phyloP scores from a whole-genome alignment of 192 early-diverging fungal genomes.

The Dissophora ornata region DNA sequence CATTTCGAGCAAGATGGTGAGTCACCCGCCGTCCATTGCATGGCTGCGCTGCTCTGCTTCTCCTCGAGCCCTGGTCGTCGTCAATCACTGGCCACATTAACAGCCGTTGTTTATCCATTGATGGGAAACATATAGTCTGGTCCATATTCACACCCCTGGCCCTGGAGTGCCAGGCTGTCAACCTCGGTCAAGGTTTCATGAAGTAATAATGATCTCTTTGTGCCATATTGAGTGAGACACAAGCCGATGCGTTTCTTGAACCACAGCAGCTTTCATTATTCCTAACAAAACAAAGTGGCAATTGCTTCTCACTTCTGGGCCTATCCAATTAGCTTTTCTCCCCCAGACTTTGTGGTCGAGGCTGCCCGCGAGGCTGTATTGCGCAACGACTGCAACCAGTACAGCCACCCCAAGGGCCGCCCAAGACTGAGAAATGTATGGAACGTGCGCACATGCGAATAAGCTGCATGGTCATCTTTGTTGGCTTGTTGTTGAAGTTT shows the following conservation, averaged over 20 bases:
- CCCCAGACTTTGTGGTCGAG: slow-evolving; percentile 85
- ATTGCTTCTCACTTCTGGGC: too few relatives aligned
- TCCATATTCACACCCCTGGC: slow-evolving; percentile 90
- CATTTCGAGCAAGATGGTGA: slow-evolving; percentile 69
- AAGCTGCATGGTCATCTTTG: too few relatives aligned
- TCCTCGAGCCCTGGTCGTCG: too few relatives aligned
- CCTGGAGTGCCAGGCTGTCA: slow-evolving; percentile 85
- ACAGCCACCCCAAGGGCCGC: slow-evolving; percentile 80
- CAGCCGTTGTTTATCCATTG: too few relatives aligned
- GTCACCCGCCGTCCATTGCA: background rate
- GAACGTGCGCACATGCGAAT: background rate
- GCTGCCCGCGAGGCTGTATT: slow-evolving; percentile 78
- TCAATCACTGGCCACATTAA: too few relatives aligned
- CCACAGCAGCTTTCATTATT: too few relatives aligned
- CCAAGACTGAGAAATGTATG: slow-evolving; percentile 64
- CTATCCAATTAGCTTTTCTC: slow-evolving; percentile 84
- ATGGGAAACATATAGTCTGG: too few relatives aligned
- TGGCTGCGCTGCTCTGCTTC: too few relatives aligned
- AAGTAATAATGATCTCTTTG: slow-evolving; percentile 58
- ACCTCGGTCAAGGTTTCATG: slow-evolving; percentile 92
- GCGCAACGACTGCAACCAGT: slow-evolving; percentile 82
- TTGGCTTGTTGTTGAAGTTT: too few relatives aligned
- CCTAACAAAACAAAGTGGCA: too few relatives aligned
- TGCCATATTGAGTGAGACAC: too few relatives aligned
- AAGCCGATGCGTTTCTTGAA: too few relatives aligned